These are phyloP conservation scores for Trametes elegans DNA, from an alignment of 768 basidiomycete genomes.

Conservation along the genomic window DNA sequence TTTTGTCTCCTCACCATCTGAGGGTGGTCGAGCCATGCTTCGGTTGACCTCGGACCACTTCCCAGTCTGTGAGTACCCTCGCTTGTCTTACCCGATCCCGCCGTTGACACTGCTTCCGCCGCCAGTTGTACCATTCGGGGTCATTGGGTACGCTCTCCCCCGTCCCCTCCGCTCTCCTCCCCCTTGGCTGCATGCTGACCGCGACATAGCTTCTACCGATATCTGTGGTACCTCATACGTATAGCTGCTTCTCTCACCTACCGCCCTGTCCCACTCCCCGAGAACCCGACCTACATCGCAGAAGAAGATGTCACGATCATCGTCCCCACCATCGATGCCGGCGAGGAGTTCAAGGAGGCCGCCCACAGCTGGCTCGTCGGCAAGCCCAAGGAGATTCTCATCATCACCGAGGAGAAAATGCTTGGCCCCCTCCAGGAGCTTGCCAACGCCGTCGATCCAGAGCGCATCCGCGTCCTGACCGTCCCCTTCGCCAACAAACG, in stretches of 20 bases:
- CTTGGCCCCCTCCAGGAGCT: slow-evolving; percentile 84
- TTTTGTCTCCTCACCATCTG: slow-evolving; percentile 6
- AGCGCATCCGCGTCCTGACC: slow-evolving; percentile 81
- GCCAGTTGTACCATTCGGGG: slow-evolving; percentile 84
- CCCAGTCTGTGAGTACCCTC: slow-evolving; percentile 79
- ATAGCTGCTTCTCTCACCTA: slow-evolving; percentile 76
- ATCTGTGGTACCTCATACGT: slow-evolving; percentile 90
- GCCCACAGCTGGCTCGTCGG: slow-evolving; percentile 91
- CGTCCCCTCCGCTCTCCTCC: not conserved
- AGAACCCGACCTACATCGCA: slow-evolving; percentile 87
- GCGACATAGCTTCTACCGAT: slow-evolving; percentile 77
- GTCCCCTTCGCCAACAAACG: slow-evolving; percentile 94
- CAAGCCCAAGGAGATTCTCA: slow-evolving; percentile 81
- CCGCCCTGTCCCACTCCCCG: slow-evolving; percentile 85
- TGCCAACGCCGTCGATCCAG: slow-evolving; percentile 82
- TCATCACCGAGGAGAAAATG: slow-evolving; percentile 87
- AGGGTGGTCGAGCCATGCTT: slow-evolving; percentile 51
- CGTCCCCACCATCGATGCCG: slow-evolving; percentile 94
- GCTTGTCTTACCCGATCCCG: not conserved
- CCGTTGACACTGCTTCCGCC: slow-evolving; percentile 4
- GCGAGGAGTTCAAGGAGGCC: slow-evolving; percentile 93
- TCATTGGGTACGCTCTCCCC: slow-evolving; percentile 78
- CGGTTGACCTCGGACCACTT: slow-evolving; percentile 91
- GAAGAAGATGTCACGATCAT: slow-evolving; percentile 95
- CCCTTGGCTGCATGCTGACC: slow-evolving; percentile 1